These are phyloP conservation scores for Entophlyctis helioformis DNA, from an alignment of 192 early-diverging fungal species.

Conservation along the genomic window DNA sequence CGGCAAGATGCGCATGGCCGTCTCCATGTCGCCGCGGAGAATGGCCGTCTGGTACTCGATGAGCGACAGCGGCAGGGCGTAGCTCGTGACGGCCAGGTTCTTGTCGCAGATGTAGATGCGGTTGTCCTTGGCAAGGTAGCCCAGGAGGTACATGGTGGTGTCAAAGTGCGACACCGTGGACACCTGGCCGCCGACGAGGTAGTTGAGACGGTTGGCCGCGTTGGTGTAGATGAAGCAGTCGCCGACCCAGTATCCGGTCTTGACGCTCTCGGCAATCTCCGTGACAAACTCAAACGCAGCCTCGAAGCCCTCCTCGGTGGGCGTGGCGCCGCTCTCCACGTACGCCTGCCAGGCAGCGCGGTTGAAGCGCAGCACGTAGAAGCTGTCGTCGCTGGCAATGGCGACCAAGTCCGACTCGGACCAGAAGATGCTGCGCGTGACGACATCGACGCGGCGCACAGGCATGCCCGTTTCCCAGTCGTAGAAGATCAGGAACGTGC, in stretches of 20 bases:
- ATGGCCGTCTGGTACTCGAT: slow-evolving; percentile 99
- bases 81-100: slow-evolving; percentile 82
- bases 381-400: slow-evolving; percentile 86
- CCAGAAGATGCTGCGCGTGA: slow-evolving; percentile 84
- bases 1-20: slow-evolving; percentile 70
- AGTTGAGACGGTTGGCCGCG: slow-evolving; percentile 80
- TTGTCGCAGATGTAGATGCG: slow-evolving; percentile 90
- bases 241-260: slow-evolving; percentile 94
- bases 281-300: slow-evolving; percentile 90
- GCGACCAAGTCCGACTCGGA: slow-evolving; percentile 87
- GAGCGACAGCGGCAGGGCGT: slow-evolving; percentile 78
- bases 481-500: slow-evolving; percentile 83
- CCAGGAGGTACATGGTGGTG: slow-evolving; percentile 79
- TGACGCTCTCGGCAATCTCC: slow-evolving; percentile 85
- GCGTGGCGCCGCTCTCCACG: slow-evolving; percentile 48
- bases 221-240: slow-evolving; percentile 99
- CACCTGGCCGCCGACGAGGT: slow-evolving; percentile 87
- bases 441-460: slow-evolving; percentile 90
- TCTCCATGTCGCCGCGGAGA: slow-evolving; percentile 81
- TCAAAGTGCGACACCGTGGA: slow-evolving; percentile 97
- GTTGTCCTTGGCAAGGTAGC: slow-evolving; percentile 89
- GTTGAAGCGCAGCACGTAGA: slow-evolving; percentile 91
- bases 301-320: slow-evolving; percentile 90
- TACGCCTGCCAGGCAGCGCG: slow-evolving; percentile 69
- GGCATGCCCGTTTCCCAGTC: slow-evolving; percentile 93